Conservation (phyloP, 2,329 filamentous ascomycete species). For the Chaetomium sp. region DNA sequence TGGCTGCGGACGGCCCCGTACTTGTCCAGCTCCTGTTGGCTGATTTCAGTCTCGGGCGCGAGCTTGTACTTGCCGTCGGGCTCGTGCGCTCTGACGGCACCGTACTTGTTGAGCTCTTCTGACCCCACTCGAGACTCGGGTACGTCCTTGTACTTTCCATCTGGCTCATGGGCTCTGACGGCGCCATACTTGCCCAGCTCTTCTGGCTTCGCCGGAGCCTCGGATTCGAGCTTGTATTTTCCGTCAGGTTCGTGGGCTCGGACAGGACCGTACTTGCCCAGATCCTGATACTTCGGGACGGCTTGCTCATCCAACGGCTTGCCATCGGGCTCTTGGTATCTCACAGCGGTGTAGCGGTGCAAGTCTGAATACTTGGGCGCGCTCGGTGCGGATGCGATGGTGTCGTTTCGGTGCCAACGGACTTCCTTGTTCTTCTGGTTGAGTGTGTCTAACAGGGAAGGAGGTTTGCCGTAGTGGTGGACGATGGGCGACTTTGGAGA, state of each 20-base stretch:
- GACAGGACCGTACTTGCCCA: slow-evolving; percentile 42
- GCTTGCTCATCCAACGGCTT: slow-evolving; percentile 12
- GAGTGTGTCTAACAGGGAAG: slow-evolving; percentile 24
- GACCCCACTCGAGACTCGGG: too few relatives aligned
- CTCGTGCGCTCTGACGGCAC: slow-evolving; percentile 18
- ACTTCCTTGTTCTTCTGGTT: slow-evolving; percentile 31
- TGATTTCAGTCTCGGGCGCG: not conserved
- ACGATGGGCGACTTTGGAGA: not conserved
- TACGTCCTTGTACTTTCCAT: slow-evolving; percentile 19
- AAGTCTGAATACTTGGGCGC: slow-evolving; percentile 39
- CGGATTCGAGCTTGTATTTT: slow-evolving; percentile 18
- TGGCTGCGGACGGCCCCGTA: slow-evolving; percentile 36
- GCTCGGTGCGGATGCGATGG: slow-evolving; percentile 14
- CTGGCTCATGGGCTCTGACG: slow-evolving; percentile 23
- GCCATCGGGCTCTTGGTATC: slow-evolving; percentile 31
- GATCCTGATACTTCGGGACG: slow-evolving; percentile 36
- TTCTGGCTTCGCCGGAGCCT: not conserved
- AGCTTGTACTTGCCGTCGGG: slow-evolving; percentile 32
- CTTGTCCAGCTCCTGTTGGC: slow-evolving; percentile 42
- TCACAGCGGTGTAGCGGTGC: slow-evolving; percentile 39
- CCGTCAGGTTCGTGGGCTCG: slow-evolving; percentile 23
- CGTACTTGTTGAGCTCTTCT: not conserved
- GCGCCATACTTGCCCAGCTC: slow-evolving; percentile 7
- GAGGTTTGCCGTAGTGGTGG: slow-evolving; percentile 23
- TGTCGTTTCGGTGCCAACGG: slow-evolving; percentile 32